phyloP scores from a whole-genome alignment of 352 stramenopile genomes.

The Phytopythium litorale region DNA sequence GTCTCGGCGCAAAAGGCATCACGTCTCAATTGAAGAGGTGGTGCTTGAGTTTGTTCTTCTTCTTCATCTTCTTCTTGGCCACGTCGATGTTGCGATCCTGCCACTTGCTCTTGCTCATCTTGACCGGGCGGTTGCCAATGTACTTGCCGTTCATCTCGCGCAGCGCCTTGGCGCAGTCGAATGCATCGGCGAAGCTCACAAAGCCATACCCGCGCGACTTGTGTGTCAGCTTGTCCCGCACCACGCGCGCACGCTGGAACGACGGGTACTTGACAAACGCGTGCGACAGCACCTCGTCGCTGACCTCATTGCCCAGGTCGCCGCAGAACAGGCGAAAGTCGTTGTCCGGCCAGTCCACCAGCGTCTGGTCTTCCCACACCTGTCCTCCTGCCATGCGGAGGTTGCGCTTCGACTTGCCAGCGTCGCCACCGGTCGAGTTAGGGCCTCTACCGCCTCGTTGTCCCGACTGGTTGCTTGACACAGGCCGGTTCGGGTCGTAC shows the following conservation, averaged over 20 bases:
- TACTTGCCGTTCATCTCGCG: constrained; percentile 97
- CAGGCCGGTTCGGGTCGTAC: constrained; percentile 55
- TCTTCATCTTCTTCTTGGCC: constrained; percentile 85
- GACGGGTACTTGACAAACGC: constrained; percentile 70
- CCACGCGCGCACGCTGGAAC: constrained; percentile 76
- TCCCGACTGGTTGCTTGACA: constrained; percentile 2
- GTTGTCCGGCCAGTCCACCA: constrained; percentile 95
- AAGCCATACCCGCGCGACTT: constrained; percentile 95
- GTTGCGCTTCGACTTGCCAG: constrained; percentile 41
- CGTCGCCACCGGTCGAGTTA: background rate
- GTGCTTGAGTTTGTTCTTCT: constrained; percentile 76
- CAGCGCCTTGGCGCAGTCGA: constrained; percentile 93
- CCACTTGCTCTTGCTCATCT: constrained; percentile 95
- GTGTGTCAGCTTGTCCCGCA: constrained; percentile 83
- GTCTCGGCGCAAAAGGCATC: background rate
- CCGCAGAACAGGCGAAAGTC: constrained; percentile 96
- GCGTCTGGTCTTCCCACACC: constrained; percentile 90
- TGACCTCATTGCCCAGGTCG: constrained; percentile 93
- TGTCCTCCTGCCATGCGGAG: constrained; percentile 76
- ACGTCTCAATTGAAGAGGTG: constrained; percentile 59
- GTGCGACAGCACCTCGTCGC: constrained; percentile 81
- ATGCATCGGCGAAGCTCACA: constrained; percentile 91
- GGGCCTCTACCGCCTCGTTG: background rate
- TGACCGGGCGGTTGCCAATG: constrained; percentile 92
- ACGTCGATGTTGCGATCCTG: constrained; percentile 92